Conservation (phyloP, 306 rosid species). For the Cercis canadensis region DNA sequence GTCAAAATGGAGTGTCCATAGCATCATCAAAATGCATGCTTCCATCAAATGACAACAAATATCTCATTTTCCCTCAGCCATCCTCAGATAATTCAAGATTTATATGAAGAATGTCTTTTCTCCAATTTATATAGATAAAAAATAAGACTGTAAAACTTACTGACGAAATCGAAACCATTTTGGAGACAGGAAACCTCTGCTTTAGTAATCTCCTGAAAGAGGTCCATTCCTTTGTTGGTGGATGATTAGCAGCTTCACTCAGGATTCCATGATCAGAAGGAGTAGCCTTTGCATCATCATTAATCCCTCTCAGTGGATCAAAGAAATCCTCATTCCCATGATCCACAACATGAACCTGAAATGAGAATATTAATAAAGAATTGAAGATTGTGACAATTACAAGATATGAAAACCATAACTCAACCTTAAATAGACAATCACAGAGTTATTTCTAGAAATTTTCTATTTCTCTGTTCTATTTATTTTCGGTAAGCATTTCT, state of each 20-base stretch:
- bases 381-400: slow-evolving; percentile 23
- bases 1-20: slow-evolving; percentile 27
- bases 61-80: slow-evolving; percentile 19
- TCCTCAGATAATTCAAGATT: slow-evolving; percentile 24
- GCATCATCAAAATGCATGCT: slow-evolving; percentile 28
- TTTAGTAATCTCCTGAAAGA: slow-evolving; percentile 77
- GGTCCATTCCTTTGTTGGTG: slow-evolving; percentile 73
- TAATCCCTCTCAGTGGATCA: slow-evolving; percentile 80
- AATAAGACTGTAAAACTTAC: slow-evolving; percentile 54
- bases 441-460: background rate
- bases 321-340: slow-evolving; percentile 51
- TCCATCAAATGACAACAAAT: slow-evolving; percentile 21
- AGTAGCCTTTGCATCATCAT: slow-evolving; percentile 41
- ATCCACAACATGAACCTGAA: slow-evolving; percentile 58
- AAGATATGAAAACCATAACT: background rate
- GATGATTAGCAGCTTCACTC: slow-evolving; percentile 45
- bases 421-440: slow-evolving; percentile 16
- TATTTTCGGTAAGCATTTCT: background rate
- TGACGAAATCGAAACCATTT: slow-evolving; percentile 73
- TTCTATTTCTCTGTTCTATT: background rate
- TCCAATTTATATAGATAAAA: slow-evolving; percentile 16
- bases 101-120: slow-evolving; percentile 17
- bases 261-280: slow-evolving; percentile 34
- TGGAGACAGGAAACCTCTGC: slow-evolving; percentile 87
- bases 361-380: slow-evolving; percentile 24